phyloP scores from a whole-genome alignment of 2,329 filamentous ascomycete genomes.

The Dothideomycetes sp. region DNA sequence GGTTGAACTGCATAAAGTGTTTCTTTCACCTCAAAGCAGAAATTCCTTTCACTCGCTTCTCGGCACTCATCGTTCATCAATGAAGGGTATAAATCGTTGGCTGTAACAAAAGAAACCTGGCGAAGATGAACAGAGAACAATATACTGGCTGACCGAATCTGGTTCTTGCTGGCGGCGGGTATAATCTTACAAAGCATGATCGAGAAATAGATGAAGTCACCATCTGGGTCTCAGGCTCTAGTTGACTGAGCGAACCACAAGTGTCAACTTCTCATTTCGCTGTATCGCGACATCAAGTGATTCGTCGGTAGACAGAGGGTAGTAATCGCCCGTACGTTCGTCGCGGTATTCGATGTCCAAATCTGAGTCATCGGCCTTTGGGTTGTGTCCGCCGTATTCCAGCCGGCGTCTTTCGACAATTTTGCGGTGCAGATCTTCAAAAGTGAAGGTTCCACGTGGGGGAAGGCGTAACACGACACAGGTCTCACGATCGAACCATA shows the following conservation, averaged over 20 bases:
- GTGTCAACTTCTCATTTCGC: constrained; percentile 9
- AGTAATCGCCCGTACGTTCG: constrained; percentile 8
- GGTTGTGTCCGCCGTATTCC: constrained; percentile 25
- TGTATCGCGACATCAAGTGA: constrained; percentile 7
- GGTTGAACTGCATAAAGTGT: no score
- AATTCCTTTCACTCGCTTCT: no score
- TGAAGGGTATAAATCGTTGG: no score
- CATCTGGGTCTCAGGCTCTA: no score
- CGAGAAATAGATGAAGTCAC: no score
- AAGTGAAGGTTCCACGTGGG: constrained; percentile 57
- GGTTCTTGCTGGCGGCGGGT: no score
- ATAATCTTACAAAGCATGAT: no score
- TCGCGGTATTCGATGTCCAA: constrained; percentile 6
- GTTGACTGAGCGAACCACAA: constrained; percentile 8
- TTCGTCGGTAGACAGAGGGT: constrained; percentile 1
- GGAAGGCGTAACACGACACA: constrained; percentile 87
- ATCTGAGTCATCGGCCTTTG: constrained; percentile 5
- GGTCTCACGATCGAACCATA: constrained; percentile 78
- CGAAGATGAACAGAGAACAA: no score
- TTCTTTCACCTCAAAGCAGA: no score
- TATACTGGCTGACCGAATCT: no score
- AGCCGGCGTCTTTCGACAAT: constrained; percentile 77
- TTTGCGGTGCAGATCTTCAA: constrained; percentile 70
- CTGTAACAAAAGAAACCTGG: no score
- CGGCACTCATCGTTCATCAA: no score